These are phyloP conservation scores for Mucor plumbeus DNA, from an alignment of 371 early-diverging fungal genomes.

Conservation along the genomic window DNA sequence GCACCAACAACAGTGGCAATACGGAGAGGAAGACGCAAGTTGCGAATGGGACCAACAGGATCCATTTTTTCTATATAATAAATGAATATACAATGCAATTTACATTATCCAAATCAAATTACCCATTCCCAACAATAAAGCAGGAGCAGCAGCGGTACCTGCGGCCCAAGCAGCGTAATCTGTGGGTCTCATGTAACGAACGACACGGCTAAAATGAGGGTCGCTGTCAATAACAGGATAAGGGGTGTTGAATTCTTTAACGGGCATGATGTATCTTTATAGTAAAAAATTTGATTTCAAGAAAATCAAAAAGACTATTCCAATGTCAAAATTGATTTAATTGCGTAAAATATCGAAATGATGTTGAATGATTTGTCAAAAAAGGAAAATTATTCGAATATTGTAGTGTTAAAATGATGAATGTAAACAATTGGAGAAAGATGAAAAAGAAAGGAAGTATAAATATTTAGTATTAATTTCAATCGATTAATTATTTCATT, in stretches of 20 bases:
- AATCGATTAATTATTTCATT: background rate
- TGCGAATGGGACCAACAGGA: conserved; percentile 52
- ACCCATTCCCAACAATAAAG: conserved; percentile 76
- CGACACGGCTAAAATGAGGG: conserved; percentile 83
- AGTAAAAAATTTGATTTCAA: background rate
- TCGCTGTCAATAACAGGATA: conserved; percentile 76
- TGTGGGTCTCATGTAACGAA: conserved; percentile 85
- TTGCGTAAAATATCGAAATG: background rate
- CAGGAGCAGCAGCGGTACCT: conserved; percentile 79
- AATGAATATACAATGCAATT: background rate
- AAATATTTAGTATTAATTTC: background rate
- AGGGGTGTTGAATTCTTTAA: conserved; percentile 56
- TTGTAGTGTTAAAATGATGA: background rate
- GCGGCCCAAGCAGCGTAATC: conserved; percentile 80
- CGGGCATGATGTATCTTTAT: conserved; percentile 41
- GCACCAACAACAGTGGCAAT: conserved; percentile 61
- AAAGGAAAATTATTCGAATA: background rate
- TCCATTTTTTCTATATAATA: conserved; percentile 46
- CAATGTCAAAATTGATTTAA: background rate
- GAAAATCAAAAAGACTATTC: conserved; percentile 2
- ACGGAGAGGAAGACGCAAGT: conserved; percentile 57
- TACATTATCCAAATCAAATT: conserved; percentile 27
- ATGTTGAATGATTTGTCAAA: background rate
- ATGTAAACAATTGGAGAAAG: background rate
- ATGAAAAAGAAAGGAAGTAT: background rate